Conservation (phyloP, 2,329 filamentous ascomycete species). For the Leptosphaerulina australis region DNA sequence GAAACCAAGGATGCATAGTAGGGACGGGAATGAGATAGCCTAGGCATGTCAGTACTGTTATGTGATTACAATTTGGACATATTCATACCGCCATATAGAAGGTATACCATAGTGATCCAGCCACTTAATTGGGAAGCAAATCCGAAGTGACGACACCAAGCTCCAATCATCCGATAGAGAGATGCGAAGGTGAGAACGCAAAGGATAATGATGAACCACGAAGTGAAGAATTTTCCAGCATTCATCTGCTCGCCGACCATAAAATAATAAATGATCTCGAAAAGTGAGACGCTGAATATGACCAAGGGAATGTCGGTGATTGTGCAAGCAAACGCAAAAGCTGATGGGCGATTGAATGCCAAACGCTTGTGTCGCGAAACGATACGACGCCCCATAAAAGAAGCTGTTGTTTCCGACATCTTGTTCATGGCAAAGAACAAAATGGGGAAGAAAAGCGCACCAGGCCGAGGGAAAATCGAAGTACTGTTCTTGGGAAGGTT, state of each 20-base stretch:
- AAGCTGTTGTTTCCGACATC: slow-evolving; percentile 66
- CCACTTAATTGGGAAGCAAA: too few relatives aligned
- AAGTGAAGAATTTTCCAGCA: slow-evolving; percentile 79
- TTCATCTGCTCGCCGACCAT: slow-evolving; percentile 76
- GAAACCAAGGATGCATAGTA: slow-evolving; percentile 55
- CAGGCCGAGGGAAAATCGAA: slow-evolving; percentile 68
- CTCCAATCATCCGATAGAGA: slow-evolving; percentile 77
- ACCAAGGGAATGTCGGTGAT: slow-evolving; percentile 54
- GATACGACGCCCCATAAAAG: slow-evolving; percentile 71
- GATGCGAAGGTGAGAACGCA: slow-evolving; percentile 66
- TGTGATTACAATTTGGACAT: too few relatives aligned
- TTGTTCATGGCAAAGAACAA: slow-evolving; percentile 66
- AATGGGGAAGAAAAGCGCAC: slow-evolving; percentile 67
- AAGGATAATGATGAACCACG: slow-evolving; percentile 68
- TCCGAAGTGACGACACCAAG: too few relatives aligned
- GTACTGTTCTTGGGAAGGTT: slow-evolving; percentile 62
- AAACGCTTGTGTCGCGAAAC: slow-evolving; percentile 85
- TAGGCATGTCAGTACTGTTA: too few relatives aligned
- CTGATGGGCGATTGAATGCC: slow-evolving; percentile 82
- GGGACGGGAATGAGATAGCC: slow-evolving; percentile 69
- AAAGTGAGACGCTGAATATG: neutral
- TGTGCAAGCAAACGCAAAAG: slow-evolving; percentile 75
- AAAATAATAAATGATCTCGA: too few relatives aligned
- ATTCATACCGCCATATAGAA: too few relatives aligned
- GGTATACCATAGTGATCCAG: too few relatives aligned